These are phyloP conservation scores for Porpolomopsis calyptriformis DNA, from an alignment of 768 basidiomycete genomes.

Conservation along the genomic window DNA sequence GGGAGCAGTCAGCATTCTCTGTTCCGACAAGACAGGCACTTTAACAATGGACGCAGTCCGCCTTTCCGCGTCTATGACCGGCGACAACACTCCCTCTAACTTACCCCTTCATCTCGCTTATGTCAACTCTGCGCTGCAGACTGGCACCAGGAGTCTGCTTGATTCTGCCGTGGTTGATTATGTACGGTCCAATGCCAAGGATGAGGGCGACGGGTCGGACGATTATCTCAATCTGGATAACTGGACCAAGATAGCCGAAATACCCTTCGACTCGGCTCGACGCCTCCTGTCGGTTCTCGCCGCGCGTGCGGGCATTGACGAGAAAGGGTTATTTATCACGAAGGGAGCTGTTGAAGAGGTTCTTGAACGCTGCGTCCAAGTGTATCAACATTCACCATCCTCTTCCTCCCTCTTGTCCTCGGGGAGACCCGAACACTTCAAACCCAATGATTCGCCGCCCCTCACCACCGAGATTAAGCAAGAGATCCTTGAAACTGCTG, in stretches of 20 bases:
- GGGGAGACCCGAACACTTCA: neutral
- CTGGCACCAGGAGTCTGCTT: constrained; percentile 26
- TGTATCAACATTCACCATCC: neutral
- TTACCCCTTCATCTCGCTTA: constrained; percentile 20
- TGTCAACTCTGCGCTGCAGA: constrained; percentile 24
- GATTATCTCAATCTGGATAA: constrained; percentile 8
- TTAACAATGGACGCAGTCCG: constrained; percentile 22
- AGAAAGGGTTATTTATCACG: neutral
- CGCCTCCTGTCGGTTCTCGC: constrained; percentile 24
- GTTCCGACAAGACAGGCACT: constrained; percentile 62
- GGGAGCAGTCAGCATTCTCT: constrained; percentile 43
- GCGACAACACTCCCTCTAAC: constrained; percentile 11
- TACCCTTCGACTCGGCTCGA: constrained; percentile 27
- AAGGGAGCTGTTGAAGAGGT: constrained; percentile 5
- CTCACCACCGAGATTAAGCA: constrained; percentile 22
- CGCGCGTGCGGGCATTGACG: neutral
- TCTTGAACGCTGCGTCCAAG: neutral
- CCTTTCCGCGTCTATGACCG: constrained; percentile 14
- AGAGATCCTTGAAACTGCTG: constrained; percentile 14
- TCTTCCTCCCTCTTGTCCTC: neutral
- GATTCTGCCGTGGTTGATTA: constrained; percentile 24
- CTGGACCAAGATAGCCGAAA: constrained; percentile 24
- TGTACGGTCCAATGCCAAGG: neutral
- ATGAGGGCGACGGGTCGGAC: constrained; percentile 9
- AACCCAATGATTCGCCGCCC: constrained; percentile 15